Evolutionary conservation across 208 protist species (phyloP), one percentile per base, ranked within the genome.

Genomic region (Leishmania martiniquensis): DNA sequence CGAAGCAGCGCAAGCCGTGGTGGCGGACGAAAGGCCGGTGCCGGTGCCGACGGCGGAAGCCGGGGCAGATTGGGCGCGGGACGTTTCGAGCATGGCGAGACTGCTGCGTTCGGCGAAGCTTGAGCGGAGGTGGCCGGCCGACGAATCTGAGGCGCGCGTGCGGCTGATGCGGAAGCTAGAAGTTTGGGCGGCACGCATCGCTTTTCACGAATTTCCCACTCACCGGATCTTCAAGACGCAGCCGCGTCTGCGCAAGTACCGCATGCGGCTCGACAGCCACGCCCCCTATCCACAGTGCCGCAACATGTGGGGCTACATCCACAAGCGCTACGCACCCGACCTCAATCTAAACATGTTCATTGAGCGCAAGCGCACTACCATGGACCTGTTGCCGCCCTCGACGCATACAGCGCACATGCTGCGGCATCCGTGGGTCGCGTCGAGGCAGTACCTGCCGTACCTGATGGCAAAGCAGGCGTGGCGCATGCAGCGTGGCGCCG

Each of bases 221-320:
- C 63, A 78, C 51, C 62, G 65, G 2, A 44, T 22, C 15, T 54
- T 70, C 34, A 70, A 72, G 37, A 78, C 75, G 32, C 44, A 51
- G 62, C 75, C 75, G 62, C 75, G 75, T 0, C 75, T 78, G 25
- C 75, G 75, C 75, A 78, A 78, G 75, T 78, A 72, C 51, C 75
- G 75, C 75, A 44, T 78, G 39, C 75, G 75, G 1, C 75, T 78
- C 15, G 75, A 78, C 63, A 78, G 75, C 65, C 75, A 78, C 75
- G 75, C 75, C 12, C 75, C 75, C 32, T 78, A 78, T 39, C 32
- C 65, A 54, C 75, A 78, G 63, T 78, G 75, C 52, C 66, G 66
- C 66, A 78, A 78, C 63, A 78, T 78, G 75, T 78, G 75, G 75
- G 1, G 52, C 44, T 78, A 78, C 66, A 78, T 78, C 39, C 75